phyloP scores from a whole-genome alignment of 2,329 filamentous ascomycete species.

The Zymoseptoria ardabiliae region DNA sequence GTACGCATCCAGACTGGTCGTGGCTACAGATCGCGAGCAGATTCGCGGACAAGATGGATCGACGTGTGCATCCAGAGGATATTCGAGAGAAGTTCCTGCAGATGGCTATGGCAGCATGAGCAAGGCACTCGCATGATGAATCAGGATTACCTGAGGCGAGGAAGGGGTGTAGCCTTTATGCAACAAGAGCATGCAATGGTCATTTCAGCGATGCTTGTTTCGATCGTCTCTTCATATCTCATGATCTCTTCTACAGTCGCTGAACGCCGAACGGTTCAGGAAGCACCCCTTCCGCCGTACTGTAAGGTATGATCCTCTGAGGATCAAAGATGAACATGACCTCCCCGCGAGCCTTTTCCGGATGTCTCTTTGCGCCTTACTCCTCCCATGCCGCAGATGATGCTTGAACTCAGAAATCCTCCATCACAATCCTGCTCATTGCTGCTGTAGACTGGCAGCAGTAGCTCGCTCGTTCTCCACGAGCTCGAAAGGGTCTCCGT shows the following conservation, averaged over 20 bases:
- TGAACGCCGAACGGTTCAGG: background rate
- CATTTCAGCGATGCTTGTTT: background rate
- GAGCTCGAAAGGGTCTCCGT: constrained; percentile 30
- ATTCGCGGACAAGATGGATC: constrained; percentile 45
- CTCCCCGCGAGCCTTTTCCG: background rate
- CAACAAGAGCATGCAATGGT: background rate
- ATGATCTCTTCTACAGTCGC: background rate
- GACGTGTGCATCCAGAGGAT: constrained; percentile 37
- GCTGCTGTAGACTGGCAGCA: constrained; percentile 13
- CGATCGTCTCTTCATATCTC: background rate
- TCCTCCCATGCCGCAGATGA: background rate
- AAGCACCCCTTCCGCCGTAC: too few relatives aligned
- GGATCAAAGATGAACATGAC: background rate
- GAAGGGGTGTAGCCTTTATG: too few relatives aligned
- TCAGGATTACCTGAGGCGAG: background rate
- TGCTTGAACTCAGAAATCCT: background rate
- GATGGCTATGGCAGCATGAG: constrained; percentile 12
- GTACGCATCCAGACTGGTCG: constrained; percentile 33
- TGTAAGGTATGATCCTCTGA: background rate
- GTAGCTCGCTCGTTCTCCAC: constrained; percentile 28
- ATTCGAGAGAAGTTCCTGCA: constrained; percentile 37
- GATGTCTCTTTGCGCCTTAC: background rate
- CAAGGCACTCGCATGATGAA: background rate
- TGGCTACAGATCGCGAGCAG: constrained; percentile 42
- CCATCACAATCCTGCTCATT: background rate